These are phyloP conservation scores for Ascosphaera apis DNA, from an alignment of 2,329 filamentous ascomycete species.

Conservation along the genomic window DNA sequence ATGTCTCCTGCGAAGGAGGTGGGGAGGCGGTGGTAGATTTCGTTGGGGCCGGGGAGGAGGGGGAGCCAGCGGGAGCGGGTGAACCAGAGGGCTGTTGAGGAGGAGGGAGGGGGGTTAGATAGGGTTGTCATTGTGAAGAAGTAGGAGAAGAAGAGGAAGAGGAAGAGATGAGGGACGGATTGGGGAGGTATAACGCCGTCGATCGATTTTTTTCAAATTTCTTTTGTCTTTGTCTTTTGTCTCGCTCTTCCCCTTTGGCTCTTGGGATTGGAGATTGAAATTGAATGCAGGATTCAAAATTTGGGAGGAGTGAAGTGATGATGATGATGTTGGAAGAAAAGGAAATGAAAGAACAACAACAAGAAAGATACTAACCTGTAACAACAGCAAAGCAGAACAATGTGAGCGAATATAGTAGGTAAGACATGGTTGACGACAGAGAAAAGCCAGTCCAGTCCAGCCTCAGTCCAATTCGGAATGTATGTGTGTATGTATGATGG, in stretches of 20 bases:
- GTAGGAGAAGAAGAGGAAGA: constrained; percentile 3
- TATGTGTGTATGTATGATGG: constrained; percentile 1
- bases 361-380: constrained; percentile 47
- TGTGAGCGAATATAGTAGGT: constrained; percentile 56
- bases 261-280: too few relatives aligned
- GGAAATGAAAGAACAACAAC: too few relatives aligned
- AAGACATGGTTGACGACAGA: constrained; percentile 39
- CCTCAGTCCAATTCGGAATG: too few relatives aligned
- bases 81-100: constrained; percentile 43
- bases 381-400: constrained; percentile 48
- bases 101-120: background rate
- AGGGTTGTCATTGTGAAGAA: constrained; percentile 3
- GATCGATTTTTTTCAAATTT: too few relatives aligned
- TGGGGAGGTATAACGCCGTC: too few relatives aligned
- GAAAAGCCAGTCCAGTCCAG: background rate
- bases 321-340: too few relatives aligned
- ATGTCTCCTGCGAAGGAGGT: constrained; percentile 61
- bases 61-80: constrained; percentile 59
- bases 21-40: constrained; percentile 58
- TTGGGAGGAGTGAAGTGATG: too few relatives aligned
- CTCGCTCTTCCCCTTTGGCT: too few relatives aligned
- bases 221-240: too few relatives aligned
- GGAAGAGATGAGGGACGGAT: too few relatives aligned
- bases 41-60: constrained; percentile 39
- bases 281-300: too few relatives aligned